phyloP scores from a whole-genome alignment of 140 eudicot genomes.

The Flaveria floridana region DNA sequence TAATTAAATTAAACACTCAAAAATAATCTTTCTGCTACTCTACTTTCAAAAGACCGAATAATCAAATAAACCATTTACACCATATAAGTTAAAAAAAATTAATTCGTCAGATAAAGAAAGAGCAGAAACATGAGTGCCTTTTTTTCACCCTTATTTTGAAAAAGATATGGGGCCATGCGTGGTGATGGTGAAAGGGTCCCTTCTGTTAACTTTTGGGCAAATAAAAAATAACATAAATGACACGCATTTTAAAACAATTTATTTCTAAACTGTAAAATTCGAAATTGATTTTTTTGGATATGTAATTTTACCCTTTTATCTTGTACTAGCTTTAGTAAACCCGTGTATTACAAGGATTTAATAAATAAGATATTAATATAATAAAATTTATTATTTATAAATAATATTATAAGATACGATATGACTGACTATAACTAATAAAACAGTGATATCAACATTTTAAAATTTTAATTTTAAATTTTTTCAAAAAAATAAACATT shows the following conservation, averaged over 20 bases:
- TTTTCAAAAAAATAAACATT: too few species aligned
- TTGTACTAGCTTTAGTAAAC: too few species aligned
- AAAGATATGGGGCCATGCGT: slow-evolving; percentile 14
- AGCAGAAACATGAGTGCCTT: slow-evolving; percentile 5
- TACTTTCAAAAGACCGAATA: background rate
- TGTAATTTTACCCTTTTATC: background rate
- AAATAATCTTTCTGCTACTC: background rate
- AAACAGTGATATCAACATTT: too few species aligned
- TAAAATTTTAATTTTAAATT: too few species aligned
- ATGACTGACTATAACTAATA: too few species aligned
- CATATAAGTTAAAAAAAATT: background rate
- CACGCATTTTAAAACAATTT: background rate
- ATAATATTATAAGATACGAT: too few species aligned
- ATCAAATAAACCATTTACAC: background rate
- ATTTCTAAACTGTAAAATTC: background rate
- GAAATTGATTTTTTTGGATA: background rate
- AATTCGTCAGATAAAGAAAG: background rate
- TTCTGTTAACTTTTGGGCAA: background rate
- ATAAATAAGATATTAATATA: too few species aligned
- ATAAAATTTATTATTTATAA: too few species aligned
- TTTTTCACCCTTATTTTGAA: slow-evolving; percentile 23
- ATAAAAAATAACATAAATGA: background rate
- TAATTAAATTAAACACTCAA: background rate
- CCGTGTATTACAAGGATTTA: too few species aligned
- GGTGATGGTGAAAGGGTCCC: slow-evolving; percentile 18